These are phyloP conservation scores for Picea sitchensis DNA, from an alignment of 75 land plant genomes.

Conservation along the genomic window DNA sequence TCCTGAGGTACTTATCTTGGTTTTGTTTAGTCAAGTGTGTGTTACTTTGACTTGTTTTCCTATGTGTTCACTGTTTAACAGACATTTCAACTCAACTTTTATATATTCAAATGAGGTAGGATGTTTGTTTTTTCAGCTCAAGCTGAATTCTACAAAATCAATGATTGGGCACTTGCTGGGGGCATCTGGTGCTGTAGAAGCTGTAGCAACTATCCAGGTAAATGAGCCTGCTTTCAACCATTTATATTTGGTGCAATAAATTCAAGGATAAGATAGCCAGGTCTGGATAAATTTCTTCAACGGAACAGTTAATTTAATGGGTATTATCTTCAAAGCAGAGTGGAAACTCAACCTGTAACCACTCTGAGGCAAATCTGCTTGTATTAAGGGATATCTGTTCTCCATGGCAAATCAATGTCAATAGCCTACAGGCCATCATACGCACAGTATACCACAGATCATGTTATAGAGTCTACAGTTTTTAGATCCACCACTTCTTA, in stretches of 20 bases:
- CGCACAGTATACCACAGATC: background rate
- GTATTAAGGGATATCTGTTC: background rate
- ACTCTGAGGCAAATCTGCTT: background rate
- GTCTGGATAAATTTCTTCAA: background rate
- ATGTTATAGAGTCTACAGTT: background rate
- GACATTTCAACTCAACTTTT: background rate
- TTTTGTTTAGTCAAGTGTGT: background rate
- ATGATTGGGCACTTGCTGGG: conserved; percentile 56
- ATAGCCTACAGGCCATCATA: too few species aligned
- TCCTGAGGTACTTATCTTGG: conserved; percentile 23
- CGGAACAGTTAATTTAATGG: background rate
- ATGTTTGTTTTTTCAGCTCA: conserved; percentile 25
- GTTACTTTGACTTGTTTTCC: background rate
- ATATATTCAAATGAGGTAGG: background rate
- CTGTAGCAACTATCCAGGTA: conserved; percentile 57
- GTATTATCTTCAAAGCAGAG: background rate
- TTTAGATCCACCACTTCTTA: background rate
- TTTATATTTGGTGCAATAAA: background rate
- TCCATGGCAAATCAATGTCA: background rate
- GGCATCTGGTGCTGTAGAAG: conserved; percentile 53
- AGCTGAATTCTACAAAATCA: conserved; percentile 50
- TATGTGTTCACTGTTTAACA: background rate
- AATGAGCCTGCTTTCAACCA: background rate
- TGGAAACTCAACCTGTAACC: background rate
- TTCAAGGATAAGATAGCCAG: background rate